These are phyloP conservation scores for Orbilia ellipsospora DNA, from an alignment of 2,329 filamentous ascomycete genomes.

Conservation along the genomic window DNA sequence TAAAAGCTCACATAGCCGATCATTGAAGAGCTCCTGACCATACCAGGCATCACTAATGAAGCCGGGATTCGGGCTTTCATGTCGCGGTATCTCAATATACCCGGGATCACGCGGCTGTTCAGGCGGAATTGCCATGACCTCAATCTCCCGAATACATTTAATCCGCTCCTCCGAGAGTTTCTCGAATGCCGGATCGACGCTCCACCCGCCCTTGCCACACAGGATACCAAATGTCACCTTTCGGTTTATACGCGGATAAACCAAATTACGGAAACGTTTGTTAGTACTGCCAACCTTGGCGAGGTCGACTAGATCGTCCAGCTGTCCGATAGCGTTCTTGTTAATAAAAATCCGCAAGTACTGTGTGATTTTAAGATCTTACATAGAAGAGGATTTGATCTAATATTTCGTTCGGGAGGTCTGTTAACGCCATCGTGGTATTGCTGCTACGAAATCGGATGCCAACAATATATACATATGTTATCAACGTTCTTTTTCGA, in stretches of 20 bases:
- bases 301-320: neutral
- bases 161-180: neutral
- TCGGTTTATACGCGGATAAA: neutral
- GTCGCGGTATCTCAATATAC: neutral
- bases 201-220: neutral
- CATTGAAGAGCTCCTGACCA: neutral
- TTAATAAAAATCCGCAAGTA: no score
- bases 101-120: neutral
- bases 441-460: no score
- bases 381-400: neutral
- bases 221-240: neutral
- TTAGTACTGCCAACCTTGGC: neutral
- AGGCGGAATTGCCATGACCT: neutral
- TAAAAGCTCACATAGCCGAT: neutral
- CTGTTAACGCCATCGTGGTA: neutral
- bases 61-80: no score
- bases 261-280: neutral
- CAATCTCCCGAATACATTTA: neutral
- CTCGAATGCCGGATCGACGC: neutral
- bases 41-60: no score
- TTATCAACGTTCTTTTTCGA: no score
- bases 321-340: no score
- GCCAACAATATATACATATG: no score
- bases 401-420: slow-evolving; percentile 12
- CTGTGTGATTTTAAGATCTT: neutral